Percentiles rank a stretch among this genome's conserved stretches.
Conservation (phyloP, 495 filamentous ascomycete genomes). For the Hypoxylon subgilvum region DNA sequence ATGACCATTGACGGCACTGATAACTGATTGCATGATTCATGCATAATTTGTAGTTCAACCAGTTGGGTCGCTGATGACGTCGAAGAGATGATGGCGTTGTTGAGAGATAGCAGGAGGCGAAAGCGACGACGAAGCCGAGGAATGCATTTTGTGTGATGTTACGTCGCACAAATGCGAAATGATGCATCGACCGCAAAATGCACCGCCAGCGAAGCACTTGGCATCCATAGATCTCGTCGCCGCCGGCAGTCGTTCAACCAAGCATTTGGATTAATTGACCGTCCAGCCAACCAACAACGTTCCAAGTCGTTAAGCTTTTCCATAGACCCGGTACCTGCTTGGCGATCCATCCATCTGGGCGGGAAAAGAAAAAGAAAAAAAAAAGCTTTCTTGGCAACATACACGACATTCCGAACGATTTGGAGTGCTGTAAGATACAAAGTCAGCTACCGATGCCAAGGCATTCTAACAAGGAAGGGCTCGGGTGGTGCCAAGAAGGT, state of each 20-base stretch:
- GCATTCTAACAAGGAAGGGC: conserved; percentile 21
- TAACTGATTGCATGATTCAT: background rate
- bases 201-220: conserved; percentile 26
- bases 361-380: conserved; percentile 20
- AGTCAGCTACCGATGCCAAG: conserved; percentile 40
- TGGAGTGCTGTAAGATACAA: conserved; percentile 44
- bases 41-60: too few relatives aligned
- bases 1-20: background rate
- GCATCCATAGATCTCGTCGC: conserved; percentile 20
- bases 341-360: conserved; percentile 22
- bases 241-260: conserved; percentile 17
- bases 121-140: background rate
- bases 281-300: conserved; percentile 20
- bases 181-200: conserved; percentile 30
- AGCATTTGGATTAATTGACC: conserved; percentile 4
- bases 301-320: conserved; percentile 29
- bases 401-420: conserved; percentile 46
- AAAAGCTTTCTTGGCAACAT: conserved; percentile 46
- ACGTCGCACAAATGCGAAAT: conserved; percentile 27
- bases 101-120: background rate
- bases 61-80: background rate
- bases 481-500: conserved; percentile 42
- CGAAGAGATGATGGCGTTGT: background rate
- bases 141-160: conserved; percentile 18
- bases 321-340: conserved; percentile 24